Evolutionary conservation across 345 rosid genomes (phyloP).

Genomic region (Lepidium aucheri): DNA sequence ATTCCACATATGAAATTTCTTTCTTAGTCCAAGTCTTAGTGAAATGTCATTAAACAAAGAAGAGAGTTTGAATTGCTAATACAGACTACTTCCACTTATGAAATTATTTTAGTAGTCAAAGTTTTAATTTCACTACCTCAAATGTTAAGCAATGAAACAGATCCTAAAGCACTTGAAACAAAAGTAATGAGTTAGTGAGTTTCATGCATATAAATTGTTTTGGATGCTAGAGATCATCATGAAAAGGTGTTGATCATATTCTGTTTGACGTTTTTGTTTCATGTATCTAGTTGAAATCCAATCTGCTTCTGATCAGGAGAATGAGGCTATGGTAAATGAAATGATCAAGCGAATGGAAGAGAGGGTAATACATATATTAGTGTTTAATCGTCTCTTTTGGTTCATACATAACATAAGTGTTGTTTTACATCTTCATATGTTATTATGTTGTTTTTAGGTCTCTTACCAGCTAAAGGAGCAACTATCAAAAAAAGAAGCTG

Average conservation of each 20-base stretch:
- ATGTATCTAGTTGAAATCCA: neutral
- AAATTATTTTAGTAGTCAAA: too few species aligned
- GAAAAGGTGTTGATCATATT: slow-evolving; percentile 5
- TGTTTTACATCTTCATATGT: neutral
- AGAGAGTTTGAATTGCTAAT: too few species aligned
- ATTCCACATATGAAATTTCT: too few species aligned
- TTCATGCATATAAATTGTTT: too few species aligned
- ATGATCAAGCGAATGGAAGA: neutral
- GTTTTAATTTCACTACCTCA: too few species aligned
- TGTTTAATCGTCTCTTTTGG: too few species aligned
- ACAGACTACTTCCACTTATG: too few species aligned
- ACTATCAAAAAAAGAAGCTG: neutral
- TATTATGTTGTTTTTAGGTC: neutral
- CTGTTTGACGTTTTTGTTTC: neutral
- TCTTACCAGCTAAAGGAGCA: neutral
- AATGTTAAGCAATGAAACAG: too few species aligned
- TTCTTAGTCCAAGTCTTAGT: too few species aligned
- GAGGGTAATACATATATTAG: neutral
- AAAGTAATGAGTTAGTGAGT: too few species aligned
- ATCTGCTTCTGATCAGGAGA: neutral
- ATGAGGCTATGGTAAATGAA: neutral
- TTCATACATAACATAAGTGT: neutral
- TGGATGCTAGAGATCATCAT: neutral
- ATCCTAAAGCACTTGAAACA: too few species aligned
- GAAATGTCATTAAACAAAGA: too few species aligned